Evolutionary conservation across 2,329 filamentous ascomycete species (phyloP).

Genomic region (Leptographium lundbergii): DNA sequence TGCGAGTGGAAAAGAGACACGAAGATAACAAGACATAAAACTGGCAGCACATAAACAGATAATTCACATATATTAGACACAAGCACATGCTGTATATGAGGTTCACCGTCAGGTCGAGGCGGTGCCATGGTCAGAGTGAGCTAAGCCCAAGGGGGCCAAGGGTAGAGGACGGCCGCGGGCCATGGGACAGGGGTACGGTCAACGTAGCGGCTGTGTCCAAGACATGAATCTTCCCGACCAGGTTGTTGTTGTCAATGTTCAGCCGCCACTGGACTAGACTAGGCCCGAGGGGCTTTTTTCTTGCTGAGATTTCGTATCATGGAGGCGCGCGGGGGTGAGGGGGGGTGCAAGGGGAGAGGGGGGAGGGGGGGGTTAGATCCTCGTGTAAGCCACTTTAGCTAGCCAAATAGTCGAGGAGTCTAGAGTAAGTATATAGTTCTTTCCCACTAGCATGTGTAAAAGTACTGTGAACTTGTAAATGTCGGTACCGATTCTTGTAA

Average conservation of each 20-base stretch:
- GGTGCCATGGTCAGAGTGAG: conserved; percentile 4
- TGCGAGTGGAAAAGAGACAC: neutral
- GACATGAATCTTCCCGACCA: conserved; percentile 15
- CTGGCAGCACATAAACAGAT: neutral
- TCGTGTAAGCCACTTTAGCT: neutral
- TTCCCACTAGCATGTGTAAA: no score
- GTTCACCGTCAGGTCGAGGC: conserved; percentile 7
- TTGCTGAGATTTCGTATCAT: neutral
- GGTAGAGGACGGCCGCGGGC: neutral
- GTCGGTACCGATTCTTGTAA: neutral
- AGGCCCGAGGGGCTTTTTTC: conserved; percentile 2
- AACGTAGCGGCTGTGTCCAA: conserved; percentile 14
- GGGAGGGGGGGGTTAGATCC: neutral
- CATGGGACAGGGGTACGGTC: conserved; percentile 4
- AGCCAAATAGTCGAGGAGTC: neutral
- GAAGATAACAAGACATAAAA: conserved; percentile 3
- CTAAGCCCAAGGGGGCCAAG: conserved; percentile 6
- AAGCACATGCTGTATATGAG: neutral
- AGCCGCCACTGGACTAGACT: conserved; percentile 14
- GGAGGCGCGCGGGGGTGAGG: neutral
- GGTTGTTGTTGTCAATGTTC: conserved; percentile 15
- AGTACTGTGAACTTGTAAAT: neutral
- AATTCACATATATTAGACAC: neutral
- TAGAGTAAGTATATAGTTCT: no score
- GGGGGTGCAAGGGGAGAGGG: neutral